Percentiles rank a stretch among this genome's conserved stretches.
Evolutionary conservation across 1,284 basidiomycete species (phyloP).

Genomic region (Sphaerobolus stellatus): DNA sequence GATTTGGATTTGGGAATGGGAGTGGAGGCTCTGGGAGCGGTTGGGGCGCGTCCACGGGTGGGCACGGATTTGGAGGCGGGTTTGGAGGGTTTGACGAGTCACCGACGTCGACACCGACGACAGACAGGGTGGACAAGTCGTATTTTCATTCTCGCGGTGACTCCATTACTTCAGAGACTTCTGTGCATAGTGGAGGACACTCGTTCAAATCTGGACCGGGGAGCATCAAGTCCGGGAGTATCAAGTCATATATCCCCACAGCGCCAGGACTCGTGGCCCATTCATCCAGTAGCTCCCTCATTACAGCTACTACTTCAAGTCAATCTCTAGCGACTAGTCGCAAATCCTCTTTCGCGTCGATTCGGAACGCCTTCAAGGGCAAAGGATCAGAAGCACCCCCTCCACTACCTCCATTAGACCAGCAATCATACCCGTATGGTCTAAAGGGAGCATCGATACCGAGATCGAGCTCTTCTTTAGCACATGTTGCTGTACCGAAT

Average conservation of each 20-base stretch:
- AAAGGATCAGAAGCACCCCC: slow-evolving; percentile 59
- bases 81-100: slow-evolving; percentile 55
- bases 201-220: slow-evolving; percentile 41
- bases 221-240: slow-evolving; percentile 9
- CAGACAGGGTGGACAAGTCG: slow-evolving; percentile 55
- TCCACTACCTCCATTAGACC: slow-evolving; percentile 42
- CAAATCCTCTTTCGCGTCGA: slow-evolving; percentile 82
- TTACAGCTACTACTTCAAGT: slow-evolving; percentile 42
- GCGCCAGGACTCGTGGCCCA: slow-evolving; percentile 40
- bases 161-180: slow-evolving; percentile 66
- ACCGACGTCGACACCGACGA: slow-evolving; percentile 53
- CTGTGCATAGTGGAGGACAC: slow-evolving; percentile 54
- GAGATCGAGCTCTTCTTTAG: slow-evolving; percentile 69
- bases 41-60: slow-evolving; percentile 34
- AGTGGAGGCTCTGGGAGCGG: slow-evolving; percentile 30
- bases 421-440: slow-evolving; percentile 57
- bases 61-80: slow-evolving; percentile 17
- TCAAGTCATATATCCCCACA: slow-evolving; percentile 13
- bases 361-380: slow-evolving; percentile 86
- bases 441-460: slow-evolving; percentile 76
- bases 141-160: slow-evolving; percentile 77
- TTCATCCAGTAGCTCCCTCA: slow-evolving; percentile 66
- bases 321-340: too few species aligned
- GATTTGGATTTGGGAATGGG: slow-evolving; percentile 17
- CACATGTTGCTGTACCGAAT: slow-evolving; percentile 34